Evolutionary conservation across 257 asterid genomes (phyloP).

Genomic region (Jacaranda mimosifolia): DNA sequence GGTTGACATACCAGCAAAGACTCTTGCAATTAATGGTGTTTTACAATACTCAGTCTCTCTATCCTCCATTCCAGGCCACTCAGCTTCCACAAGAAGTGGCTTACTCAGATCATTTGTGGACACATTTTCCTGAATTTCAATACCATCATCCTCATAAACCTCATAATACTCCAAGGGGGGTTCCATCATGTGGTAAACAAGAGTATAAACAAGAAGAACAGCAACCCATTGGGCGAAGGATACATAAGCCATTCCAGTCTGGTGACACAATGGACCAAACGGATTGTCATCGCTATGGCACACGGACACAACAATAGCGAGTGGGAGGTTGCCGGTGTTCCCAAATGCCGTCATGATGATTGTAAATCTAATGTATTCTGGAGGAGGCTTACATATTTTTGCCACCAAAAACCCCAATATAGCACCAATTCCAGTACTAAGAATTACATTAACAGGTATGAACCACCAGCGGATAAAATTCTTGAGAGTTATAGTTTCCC

Average conservation of each 20-base stretch:
- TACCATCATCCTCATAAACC: constrained; percentile 52
- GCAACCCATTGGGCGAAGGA: constrained; percentile 97
- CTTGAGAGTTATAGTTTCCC: constrained; percentile 75
- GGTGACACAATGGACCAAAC: constrained; percentile 72
- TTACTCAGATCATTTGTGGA: constrained; percentile 67
- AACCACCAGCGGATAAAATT: constrained; percentile 89
- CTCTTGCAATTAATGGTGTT: constrained; percentile 74
- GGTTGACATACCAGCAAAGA: constrained; percentile 55
- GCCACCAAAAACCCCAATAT: constrained; percentile 81
- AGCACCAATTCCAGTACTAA: constrained; percentile 85
- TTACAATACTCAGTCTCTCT: constrained; percentile 84
- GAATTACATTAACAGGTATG: constrained; percentile 84
- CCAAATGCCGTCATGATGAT: constrained; percentile 91
- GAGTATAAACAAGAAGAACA: constrained; percentile 86
- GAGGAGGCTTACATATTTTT: constrained; percentile 76
- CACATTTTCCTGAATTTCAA: constrained; percentile 63
- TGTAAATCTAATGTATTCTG: constrained; percentile 77
- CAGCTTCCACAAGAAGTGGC: constrained; percentile 96
- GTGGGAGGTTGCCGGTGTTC: constrained; percentile 92
- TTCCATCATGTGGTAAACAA: constrained; percentile 99
- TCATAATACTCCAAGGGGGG: constrained; percentile 83
- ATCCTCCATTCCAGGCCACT: constrained; percentile 99
- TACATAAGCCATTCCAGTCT: constrained; percentile 81
- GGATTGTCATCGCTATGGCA: constrained; percentile 74
- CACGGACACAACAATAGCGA: constrained; percentile 84